These are phyloP conservation scores for Fusarium sp. DNA, from an alignment of 2,329 filamentous ascomycete genomes.

Conservation along the genomic window DNA sequence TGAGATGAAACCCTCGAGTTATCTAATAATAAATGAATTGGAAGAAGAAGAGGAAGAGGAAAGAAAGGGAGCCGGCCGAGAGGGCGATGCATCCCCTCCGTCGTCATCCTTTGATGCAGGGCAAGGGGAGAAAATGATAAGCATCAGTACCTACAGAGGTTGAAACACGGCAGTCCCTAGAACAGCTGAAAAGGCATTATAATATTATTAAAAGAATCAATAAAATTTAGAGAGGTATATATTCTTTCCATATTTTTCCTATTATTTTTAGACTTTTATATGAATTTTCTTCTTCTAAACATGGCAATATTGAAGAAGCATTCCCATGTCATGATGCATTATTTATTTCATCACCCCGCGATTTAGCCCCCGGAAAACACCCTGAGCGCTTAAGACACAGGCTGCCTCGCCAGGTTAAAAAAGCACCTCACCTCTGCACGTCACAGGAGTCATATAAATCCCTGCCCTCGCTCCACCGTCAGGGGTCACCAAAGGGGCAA, in stretches of 20 bases:
- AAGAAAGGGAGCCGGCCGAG: background rate
- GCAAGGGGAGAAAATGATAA: background rate
- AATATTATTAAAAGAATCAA: rapidly evolving
- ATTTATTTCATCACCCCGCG: background rate
- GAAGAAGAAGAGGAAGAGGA: background rate
- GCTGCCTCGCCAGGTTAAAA: conserved; percentile 25
- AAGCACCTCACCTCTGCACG: conserved; percentile 11
- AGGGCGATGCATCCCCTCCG: background rate
- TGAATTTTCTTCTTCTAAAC: background rate
- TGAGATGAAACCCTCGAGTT: background rate
- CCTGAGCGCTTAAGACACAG: background rate
- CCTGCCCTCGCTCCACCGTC: conserved; percentile 21
- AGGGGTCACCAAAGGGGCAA: conserved; percentile 16
- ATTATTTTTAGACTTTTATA: background rate
- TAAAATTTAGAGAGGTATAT: background rate
- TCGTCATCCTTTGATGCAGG: background rate
- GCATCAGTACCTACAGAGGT: background rate
- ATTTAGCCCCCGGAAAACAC: background rate
- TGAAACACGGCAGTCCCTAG: background rate
- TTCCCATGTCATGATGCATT: background rate
- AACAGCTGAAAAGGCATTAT: background rate
- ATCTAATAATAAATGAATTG: conserved; percentile 20
- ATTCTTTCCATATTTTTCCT: background rate
- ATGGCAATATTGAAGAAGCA: background rate
- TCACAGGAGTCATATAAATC: conserved; percentile 20